phyloP scores from a whole-genome alignment of 2,329 filamentous ascomycete species.

The Sarocladium brachiariae region DNA sequence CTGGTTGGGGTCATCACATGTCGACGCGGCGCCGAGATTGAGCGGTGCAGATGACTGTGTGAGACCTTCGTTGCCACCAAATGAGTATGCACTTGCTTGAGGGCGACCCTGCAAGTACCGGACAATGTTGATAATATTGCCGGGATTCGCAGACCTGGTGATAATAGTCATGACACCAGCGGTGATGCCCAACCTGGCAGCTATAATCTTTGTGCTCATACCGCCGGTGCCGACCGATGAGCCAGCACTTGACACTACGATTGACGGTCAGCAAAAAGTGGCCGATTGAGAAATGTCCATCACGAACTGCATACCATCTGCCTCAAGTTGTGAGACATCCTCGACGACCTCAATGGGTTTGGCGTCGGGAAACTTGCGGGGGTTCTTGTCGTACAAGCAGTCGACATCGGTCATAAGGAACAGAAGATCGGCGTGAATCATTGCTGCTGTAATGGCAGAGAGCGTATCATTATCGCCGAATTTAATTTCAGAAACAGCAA shows the following conservation, averaged over 20 bases:
- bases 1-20: constrained; percentile 15
- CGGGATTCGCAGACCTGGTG: constrained; percentile 85
- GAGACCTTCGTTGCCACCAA: constrained; percentile 20
- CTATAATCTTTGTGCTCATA: constrained; percentile 96
- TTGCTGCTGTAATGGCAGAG: constrained; percentile 91
- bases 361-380: constrained; percentile 75
- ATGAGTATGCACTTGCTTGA: constrained; percentile 16
- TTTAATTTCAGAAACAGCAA: constrained; percentile 97
- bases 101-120: constrained; percentile 59
- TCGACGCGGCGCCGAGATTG: constrained; percentile 23
- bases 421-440: constrained; percentile 93
- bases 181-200: constrained; percentile 83
- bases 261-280: too few relatives aligned
- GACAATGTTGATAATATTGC: constrained; percentile 84
- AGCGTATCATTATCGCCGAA: constrained; percentile 98
- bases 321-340: constrained; percentile 74
- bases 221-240: constrained; percentile 88
- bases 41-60: constrained; percentile 30
- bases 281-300: too few relatives aligned
- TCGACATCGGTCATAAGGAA: constrained; percentile 99
- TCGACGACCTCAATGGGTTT: constrained; percentile 87
- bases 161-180: constrained; percentile 95
- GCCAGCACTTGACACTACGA: constrained; percentile 73
- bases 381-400: constrained; percentile 94
- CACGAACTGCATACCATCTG: constrained; percentile 53